Base-by-base conservation (phyloP, 2,329 filamentous ascomycete genomes). In the Tolypocladium album region DNA sequence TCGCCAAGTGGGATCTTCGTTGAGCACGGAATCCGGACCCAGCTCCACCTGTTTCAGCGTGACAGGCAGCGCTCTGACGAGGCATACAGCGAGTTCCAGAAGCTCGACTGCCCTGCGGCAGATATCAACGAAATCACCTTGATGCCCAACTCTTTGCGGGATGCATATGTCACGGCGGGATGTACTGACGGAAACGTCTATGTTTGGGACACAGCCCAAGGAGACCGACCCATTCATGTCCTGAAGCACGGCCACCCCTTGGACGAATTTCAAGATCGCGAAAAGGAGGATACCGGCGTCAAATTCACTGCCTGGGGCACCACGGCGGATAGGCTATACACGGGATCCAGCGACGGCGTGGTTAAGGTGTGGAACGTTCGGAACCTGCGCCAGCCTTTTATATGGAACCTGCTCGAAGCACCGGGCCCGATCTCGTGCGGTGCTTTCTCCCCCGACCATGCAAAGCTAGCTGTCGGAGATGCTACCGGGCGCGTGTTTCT, bases 111-210 rank as follows among this genome's bases (percentile, higher is more conserved):
- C 65, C 69, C 72, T 1, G 84, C 83, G 0, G 69, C 77, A 0
- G 85, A 87, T 62, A 84, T 88, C 66, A 88, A 87, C 65, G 84
- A 87, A 68, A 70, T 88, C 1, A 80, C 80, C 0, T 76, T 86
- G 42, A 78, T 79, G 75, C 81, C 84, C 0, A 86, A 84, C 63
- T 82, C 80, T 58, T 58, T 65, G 1, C 55, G 67, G 0, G 78
- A 78, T 61, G 76, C 77, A 27, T 87, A 85, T 61, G 70, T 87
- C 20, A 83, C 84, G 1, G 85, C 84, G 0, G 81, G 80, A 4
- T 86, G 83, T 63, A 87, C 85, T 0, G 79, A 87, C 62, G 82
- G 84, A 20, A 81, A 78, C 11, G 80, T 82, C 0, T 87, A 87
- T 61, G 76, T 88, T 1, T 88, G 84, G 83, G 85, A 87, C 62